Conservation (phyloP, 108 stramenopile species). For the Nannochloropsis gaditana region DNA sequence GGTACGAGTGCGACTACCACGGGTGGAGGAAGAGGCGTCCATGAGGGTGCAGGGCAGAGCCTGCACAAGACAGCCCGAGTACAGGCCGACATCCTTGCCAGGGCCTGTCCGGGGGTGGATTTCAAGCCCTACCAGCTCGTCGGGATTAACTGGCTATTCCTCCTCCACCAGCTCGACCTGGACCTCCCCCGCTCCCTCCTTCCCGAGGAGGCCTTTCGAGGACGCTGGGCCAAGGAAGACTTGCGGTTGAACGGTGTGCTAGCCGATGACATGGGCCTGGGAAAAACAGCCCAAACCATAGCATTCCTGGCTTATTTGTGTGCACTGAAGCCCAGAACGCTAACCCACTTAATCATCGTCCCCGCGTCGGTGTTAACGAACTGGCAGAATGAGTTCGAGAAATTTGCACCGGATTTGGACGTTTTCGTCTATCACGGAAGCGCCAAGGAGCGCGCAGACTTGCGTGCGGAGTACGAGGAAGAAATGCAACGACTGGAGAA, state of each 20-base stretch:
- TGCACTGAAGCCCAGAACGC: not conserved
- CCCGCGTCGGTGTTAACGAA: slow-evolving; percentile 56
- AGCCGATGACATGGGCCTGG: slow-evolving; percentile 51
- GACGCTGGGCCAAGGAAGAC: not conserved
- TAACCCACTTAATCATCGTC: slow-evolving; percentile 52
- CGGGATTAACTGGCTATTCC: slow-evolving; percentile 56
- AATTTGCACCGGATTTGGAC: slow-evolving; percentile 44
- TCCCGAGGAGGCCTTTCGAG: slow-evolving; percentile 28
- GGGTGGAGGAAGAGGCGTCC: not conserved
- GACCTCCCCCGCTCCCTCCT: slow-evolving; percentile 23
- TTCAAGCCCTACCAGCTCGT: slow-evolving; percentile 52
- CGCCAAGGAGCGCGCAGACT: not conserved
- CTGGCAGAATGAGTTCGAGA: slow-evolving; percentile 51
- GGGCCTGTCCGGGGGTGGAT: not conserved
- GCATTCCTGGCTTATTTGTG: slow-evolving; percentile 43
- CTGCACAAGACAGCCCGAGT: not conserved
- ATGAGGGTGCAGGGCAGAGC: not conserved
- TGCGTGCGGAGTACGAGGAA: not conserved
- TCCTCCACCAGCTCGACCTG: slow-evolving; percentile 36
- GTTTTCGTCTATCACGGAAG: slow-evolving; percentile 53
- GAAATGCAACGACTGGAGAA: slow-evolving; percentile 12
- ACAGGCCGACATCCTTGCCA: slow-evolving; percentile 4
- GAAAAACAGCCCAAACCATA: slow-evolving; percentile 56
- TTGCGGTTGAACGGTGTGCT: slow-evolving; percentile 48
- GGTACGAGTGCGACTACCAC: not conserved